Evolutionary conservation across 176 grass and related monocot genomes (phyloP).

Genomic region (Canna indica): DNA sequence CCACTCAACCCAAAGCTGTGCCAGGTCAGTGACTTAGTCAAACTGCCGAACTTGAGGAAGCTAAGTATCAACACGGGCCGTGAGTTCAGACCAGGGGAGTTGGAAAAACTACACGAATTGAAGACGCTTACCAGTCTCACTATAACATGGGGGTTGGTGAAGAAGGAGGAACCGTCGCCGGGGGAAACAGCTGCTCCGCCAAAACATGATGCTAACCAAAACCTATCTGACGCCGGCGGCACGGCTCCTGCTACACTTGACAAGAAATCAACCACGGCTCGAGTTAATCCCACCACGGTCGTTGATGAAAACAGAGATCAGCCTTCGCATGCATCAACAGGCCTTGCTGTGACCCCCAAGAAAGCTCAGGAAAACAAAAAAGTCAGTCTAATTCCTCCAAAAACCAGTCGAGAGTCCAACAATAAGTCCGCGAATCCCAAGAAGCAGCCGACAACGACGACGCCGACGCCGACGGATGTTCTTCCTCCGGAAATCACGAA

Average conservation of each 20-base stretch:
- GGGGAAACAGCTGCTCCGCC: background rate
- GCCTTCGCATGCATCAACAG: too few species aligned
- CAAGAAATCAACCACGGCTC: background rate
- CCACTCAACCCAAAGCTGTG: constrained; percentile 27
- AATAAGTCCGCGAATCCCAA: too few species aligned
- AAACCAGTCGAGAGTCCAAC: too few species aligned
- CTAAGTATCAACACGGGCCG: constrained; percentile 62
- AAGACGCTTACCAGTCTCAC: constrained; percentile 26
- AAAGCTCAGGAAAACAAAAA: too few species aligned
- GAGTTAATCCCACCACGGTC: too few species aligned
- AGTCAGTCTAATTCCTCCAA: too few species aligned
- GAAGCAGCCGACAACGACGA: too few species aligned
- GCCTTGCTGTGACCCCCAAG: too few species aligned
- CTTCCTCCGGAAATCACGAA: constrained; percentile 35
- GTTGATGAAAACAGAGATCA: too few species aligned
- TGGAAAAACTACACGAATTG: constrained; percentile 31
- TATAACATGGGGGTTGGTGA: constrained; percentile 52
- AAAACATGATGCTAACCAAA: constrained; percentile 5
- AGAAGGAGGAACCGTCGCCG: background rate
- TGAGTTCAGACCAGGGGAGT: constrained; percentile 21
- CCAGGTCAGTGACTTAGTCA: constrained; percentile 33
- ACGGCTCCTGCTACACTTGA: too few species aligned
- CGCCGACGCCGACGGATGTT: background rate
- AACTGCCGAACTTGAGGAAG: constrained; percentile 44
- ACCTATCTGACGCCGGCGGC: too few species aligned